phyloP scores from a whole-genome alignment of 2,329 filamentous ascomycete species.

The Nannizziopsis arthrosporioides region DNA sequence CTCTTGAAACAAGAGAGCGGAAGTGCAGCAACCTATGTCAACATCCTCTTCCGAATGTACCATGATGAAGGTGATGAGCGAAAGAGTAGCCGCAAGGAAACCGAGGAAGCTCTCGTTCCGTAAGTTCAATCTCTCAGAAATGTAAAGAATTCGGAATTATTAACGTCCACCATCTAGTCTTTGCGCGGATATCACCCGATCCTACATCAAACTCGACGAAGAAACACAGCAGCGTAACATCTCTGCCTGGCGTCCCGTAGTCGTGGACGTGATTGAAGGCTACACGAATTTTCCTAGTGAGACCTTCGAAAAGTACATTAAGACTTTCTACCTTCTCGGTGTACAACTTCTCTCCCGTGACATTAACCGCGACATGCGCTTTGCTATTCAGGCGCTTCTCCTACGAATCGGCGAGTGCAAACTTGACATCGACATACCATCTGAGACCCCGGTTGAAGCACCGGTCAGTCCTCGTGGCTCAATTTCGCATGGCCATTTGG shows the following conservation, averaged over 20 bases:
- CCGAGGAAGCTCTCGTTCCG: conserved; percentile 83
- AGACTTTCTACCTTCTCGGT: conserved; percentile 73
- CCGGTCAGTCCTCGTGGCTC: conserved; percentile 28
- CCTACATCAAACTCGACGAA: conserved; percentile 77
- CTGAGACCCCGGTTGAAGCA: conserved; percentile 18
- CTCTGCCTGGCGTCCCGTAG: conserved; percentile 89
- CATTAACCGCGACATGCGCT: conserved; percentile 64
- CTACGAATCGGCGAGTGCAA: conserved; percentile 70
- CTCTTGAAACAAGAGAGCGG: conserved; percentile 93
- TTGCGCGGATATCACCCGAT: conserved; percentile 83
- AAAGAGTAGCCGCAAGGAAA: conserved; percentile 64
- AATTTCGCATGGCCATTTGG: conserved; percentile 23
- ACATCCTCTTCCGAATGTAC: conserved; percentile 95
- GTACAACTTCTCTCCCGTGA: conserved; percentile 76
- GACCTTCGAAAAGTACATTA: conserved; percentile 68
- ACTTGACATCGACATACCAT: conserved; percentile 41
- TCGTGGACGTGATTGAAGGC: conserved; percentile 91
- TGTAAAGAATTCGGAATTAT: conserved; percentile 1
- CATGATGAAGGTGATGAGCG: conserved; percentile 77
- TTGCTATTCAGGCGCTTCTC: conserved; percentile 65
- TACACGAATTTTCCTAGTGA: conserved; percentile 71
- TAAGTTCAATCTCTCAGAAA: conserved; percentile 28
- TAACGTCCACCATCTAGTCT: conserved; percentile 39
- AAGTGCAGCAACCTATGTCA: conserved; percentile 85
- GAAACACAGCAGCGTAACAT: conserved; percentile 97